Evolutionary conservation across 2,329 filamentous ascomycete genomes (phyloP), one percentile per base, ranked within the genome.

Genomic region (Talaromyces sp.): DNA sequence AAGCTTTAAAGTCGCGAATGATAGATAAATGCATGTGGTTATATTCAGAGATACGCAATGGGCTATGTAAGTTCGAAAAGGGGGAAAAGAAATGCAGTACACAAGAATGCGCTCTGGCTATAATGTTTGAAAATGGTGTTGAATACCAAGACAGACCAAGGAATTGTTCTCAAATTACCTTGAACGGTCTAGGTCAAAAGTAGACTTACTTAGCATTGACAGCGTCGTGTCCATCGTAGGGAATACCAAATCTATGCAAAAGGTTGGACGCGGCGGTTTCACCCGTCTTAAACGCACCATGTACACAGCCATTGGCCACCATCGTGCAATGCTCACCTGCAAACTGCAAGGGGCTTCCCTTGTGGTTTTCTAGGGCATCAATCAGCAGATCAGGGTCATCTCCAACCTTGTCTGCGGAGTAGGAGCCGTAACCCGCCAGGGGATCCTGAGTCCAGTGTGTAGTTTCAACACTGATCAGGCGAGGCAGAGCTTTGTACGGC

Each of bases 391-490:
- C 65, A 2, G 73, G 67, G n/a, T 77, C 71, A 51, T 77, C 74
- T 5, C 73, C 74, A n/a, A 71, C 71, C 54, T 77, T 77, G 55
- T 77, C 75, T 17, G 74, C 73, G n/a, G 71, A 73, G 56, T 77
- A 77, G 32, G 65, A 67, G 24, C 75, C 75, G 47, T 69, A 76
- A n/a, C 75, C 75, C 19, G 75, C 74, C 46, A 75, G 63, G 4
- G 73, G 69, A 58, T 77, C 75, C 54, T 73, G 71, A 2, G 74
- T 75, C 75, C 75, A 77, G 57, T 75, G 71, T 30, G 75, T 77
- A 20, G 73, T 74, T 62, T 77, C 74, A 53, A 77, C 65, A 60
- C 69, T 68, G 44, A 73, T 49, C 22, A 75, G 64, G 4, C 63
- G 64, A 2, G 74, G 74, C 17, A 77, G 66, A 36, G 73, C 72